phyloP scores from a whole-genome alignment of 192 early-diverging fungal genomes.

The Gonapodya sp. region DNA sequence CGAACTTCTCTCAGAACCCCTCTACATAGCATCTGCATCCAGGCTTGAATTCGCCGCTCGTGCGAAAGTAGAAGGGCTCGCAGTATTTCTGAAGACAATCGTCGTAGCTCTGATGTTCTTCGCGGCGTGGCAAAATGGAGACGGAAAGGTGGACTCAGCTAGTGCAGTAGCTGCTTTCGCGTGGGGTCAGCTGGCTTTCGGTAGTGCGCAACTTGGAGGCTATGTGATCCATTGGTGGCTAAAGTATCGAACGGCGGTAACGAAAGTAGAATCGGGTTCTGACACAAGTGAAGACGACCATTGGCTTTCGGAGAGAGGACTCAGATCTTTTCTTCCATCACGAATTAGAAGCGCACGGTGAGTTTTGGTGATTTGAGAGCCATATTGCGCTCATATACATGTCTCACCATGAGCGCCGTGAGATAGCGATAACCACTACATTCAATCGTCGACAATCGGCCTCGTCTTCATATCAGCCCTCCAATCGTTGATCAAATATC shows the following conservation, averaged over 20 bases:
- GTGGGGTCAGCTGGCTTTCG: neutral
- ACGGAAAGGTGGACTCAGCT: neutral
- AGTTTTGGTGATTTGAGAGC: neutral
- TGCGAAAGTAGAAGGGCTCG: neutral
- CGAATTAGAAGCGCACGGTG: neutral
- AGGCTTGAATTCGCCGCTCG: neutral
- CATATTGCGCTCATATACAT: neutral
- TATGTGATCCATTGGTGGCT: neutral
- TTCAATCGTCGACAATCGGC: neutral
- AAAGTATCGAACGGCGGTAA: neutral
- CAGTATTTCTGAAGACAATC: neutral
- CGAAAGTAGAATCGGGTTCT: neutral
- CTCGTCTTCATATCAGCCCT: neutral
- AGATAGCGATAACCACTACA: neutral
- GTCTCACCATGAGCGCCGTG: too few species aligned
- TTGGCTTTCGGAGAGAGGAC: neutral
- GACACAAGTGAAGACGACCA: neutral
- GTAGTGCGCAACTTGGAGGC: neutral
- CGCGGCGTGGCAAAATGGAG: neutral
- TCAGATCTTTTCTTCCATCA: neutral
- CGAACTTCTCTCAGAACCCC: neutral
- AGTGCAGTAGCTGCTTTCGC: neutral
- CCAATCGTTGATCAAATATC: neutral
- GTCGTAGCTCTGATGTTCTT: neutral
- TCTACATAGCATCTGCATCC: neutral